Base-by-base conservation (phyloP, 805 yeast genomes). In the Teunomyces aglyptinius region DNA sequence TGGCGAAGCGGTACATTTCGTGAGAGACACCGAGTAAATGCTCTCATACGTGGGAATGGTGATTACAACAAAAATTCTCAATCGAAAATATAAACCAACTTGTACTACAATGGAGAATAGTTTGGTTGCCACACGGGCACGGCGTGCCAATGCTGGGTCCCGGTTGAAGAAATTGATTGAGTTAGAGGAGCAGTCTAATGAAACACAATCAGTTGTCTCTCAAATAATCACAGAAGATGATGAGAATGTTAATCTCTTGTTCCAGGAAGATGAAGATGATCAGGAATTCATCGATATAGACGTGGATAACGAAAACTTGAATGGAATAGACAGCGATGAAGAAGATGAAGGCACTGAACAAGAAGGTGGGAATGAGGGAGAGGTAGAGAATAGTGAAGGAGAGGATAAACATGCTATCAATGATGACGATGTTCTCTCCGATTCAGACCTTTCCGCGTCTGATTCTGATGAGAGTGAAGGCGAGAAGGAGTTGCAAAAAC, bases 81-180 rank as follows among this genome's bases (percentile, higher is more conserved):
- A 12, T 20, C 39, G 28, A 36, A 36, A 36, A 36, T 22, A 36
- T 20, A 20, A n/a, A 36, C 10, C n/a, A 6, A 10, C 18, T 12
- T 7, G 15, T 11, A 32, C 19, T 20, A 47, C 36, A 32, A 38
- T 35, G 44, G 78, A 73, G 31, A 85, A 83, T 39, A 76, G 80
- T 56, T 73, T 89, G 46, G 85, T 86, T 55, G 81, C 86, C 16
- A 85, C 96, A 3, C 78, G 97, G 50, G 70, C 81, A 49, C 75
- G 89, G 52, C 80, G 99, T 45, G 65, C 89, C 38, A 94, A 92
- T 67, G 99, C 99, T 1, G 99, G 99, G 12, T 85, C 88, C 44
- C 75, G 94, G 45, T 71, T 94, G 61, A 80, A 81, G 57, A 81
- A 82, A 47, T 75, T 94, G 49, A 69, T 94, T 15, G 86, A 82